Evolutionary conservation across 176 grass and related monocot genomes (phyloP), one percentile per base, ranked within the genome.

Genomic region (Eleusine indica): DNA sequence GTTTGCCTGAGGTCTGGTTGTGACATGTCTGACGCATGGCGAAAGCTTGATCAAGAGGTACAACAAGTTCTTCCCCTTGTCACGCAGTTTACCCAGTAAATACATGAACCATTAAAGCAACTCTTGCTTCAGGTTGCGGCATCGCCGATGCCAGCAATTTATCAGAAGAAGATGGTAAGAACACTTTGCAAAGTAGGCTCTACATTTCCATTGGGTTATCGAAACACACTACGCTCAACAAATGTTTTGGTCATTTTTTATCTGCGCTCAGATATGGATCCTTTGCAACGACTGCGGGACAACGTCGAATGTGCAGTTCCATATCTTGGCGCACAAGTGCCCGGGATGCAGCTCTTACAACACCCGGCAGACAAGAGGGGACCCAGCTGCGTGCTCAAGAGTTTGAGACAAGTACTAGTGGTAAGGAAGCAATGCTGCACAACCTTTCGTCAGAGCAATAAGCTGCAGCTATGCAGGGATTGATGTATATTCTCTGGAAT

Each of bases 41-140:
- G 77, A 74, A 96, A 85, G 71, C 88, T 96, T 21, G 94, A 96
- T 80, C 76, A 83, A n/a, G 86, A 93, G 94, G 94, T 96, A 85
- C 28, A 54, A 13, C 28, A 62, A 13, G 47, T 68, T 81, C 61
- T 16, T 81, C 39, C 60, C 61, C 68, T 30, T 16, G 30, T 43
- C 41, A 66, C 44, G 43, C 68, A 35, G 37, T 7, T 74, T 73
- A 37, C 43, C 77, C 0, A 67, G 67, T 21, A 22, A 16, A 44
- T 6, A 57, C 14, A 44, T 3, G 2, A 5, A 60, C 25, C 19
- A 21, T 14, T 66, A 15, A 74, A 74, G 22, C 63, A 79, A 47
- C 63, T 66, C 38, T 17, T 75, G 21, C 41, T 87, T 40, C 84
- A 96, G 88, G 86, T 96, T 75, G 94, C 91, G 19, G 87, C 91